phyloP scores from a whole-genome alignment of 345 rosid genomes.

The Salix purpurea region DNA sequence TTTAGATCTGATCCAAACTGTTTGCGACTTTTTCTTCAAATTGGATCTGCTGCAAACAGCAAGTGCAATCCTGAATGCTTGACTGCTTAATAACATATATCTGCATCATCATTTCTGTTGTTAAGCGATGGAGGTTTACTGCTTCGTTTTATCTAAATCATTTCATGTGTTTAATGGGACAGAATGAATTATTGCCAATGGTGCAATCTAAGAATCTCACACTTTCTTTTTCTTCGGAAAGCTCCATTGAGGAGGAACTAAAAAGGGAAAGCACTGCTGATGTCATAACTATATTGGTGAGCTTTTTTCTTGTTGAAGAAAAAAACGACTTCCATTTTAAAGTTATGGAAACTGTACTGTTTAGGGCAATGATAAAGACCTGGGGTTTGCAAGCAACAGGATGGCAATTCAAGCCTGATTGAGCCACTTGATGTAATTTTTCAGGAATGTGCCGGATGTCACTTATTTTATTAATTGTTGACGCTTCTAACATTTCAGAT shows the following conservation, averaged over 20 bases:
- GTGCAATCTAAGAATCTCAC: conserved; percentile 63
- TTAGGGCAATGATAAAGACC: background rate
- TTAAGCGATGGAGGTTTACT: background rate
- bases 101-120: background rate
- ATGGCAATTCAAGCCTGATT: background rate
- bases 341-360: background rate
- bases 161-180: conserved; percentile 23
- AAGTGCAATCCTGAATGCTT: background rate
- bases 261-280: conserved; percentile 98
- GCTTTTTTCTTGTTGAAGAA: conserved; percentile 6
- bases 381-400: background rate
- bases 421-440: no score
- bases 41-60: background rate
- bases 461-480: background rate
- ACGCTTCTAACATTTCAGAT: conserved; percentile 51
- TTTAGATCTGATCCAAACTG: background rate
- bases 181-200: conserved; percentile 86
- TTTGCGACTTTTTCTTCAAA: background rate
- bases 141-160: background rate
- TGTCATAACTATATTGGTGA: conserved; percentile 78
- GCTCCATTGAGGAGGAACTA: conserved; percentile 90
- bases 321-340: background rate
- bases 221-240: conserved; percentile 91
- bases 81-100: background rate
- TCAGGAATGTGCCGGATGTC: background rate